phyloP scores from a whole-genome alignment of 495 filamentous ascomycete genomes.

The Penicillium dipodomyicola region DNA sequence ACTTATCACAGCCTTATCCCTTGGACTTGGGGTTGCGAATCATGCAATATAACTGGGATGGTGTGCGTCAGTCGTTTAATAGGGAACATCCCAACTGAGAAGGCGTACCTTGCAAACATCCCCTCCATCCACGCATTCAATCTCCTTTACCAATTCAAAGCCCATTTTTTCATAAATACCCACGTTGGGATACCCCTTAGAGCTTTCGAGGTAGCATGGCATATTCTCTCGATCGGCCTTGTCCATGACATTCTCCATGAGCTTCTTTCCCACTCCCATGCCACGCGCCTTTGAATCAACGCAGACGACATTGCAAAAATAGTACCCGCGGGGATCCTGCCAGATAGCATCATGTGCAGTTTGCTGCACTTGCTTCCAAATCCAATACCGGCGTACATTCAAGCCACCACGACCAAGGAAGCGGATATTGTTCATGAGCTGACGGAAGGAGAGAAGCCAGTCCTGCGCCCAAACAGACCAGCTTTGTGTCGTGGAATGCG shows the following conservation, averaged over 20 bases:
- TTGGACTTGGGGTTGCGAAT: constrained; percentile 23
- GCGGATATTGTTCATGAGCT: constrained; percentile 59
- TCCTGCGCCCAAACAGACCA: constrained; percentile 57
- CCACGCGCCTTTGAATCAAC: constrained; percentile 59
- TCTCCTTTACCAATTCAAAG: constrained; percentile 58
- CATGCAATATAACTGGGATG: constrained; percentile 29
- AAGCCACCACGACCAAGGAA: constrained; percentile 63
- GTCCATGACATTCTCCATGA: constrained; percentile 58
- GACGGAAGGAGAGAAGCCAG: constrained; percentile 58
- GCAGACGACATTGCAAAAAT: constrained; percentile 68
- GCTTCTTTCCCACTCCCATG: constrained; percentile 55
- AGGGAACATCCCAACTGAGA: neutral
- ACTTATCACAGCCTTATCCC: constrained; percentile 2
- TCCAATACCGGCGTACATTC: constrained; percentile 59
- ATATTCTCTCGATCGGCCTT: constrained; percentile 58
- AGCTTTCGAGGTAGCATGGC: constrained; percentile 65
- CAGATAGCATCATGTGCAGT: constrained; percentile 38
- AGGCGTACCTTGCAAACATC: constrained; percentile 41
- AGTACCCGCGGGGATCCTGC: constrained; percentile 54
- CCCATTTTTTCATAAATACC: constrained; percentile 65
- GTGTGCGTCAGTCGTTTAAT: constrained; percentile 4
- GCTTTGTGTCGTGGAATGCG: constrained; percentile 34
- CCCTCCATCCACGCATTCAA: constrained; percentile 59
- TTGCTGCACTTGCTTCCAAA: constrained; percentile 48
- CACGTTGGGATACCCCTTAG: constrained; percentile 60